Base-by-base conservation (phyloP, 345 rosid genomes). In the Linum usitatissimum region DNA sequence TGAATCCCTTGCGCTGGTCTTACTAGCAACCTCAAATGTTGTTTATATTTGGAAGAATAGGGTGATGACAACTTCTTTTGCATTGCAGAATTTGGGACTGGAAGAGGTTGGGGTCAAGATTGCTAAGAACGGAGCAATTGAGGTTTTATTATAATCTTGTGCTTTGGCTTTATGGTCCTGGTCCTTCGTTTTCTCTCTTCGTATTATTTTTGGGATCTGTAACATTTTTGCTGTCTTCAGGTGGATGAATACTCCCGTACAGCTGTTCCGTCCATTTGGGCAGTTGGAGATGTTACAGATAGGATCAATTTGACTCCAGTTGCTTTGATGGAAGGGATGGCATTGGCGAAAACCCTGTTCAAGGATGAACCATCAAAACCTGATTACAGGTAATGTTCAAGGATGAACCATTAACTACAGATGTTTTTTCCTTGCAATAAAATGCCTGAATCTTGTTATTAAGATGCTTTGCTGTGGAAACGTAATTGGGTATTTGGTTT, bases 291-390 rank as follows among this genome's bases (percentile, higher is more conserved):
- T 70, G 96, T 89, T 57, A 92, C 98, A 20, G 95, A 87, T 69
- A 76, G 98, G 66, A 66, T 92, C 67, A 92, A 92, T 79, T 75
- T 92, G 88, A 92, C 96, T 75, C 98, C 98, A 57, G 98, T 92
- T 74, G 96, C 98, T 61, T 80, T 92, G 76, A 92, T 92, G 96
- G 98, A 92, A 81, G 98, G 98, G 73, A 91, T 80, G 62, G 98
- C 98, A 56, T 71, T 92, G 72, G 98, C 96, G 62, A 89, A 92
- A 78, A 84, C 96, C 10, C 38, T 92, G 56, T 87, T 89, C 69
- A 76, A 68, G 18, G 81, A 84, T 71, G 83, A 92, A 66, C 95
- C 95, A 67, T 81, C 96, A 34, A 89, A 86, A 79, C 93, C 98
- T 64, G 86, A 89, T 78, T 76, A 89, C 55, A 77, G 96, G 98